These are phyloP conservation scores for Cladosporium cucumerinum DNA, from an alignment of 2,329 filamentous ascomycete species.

Conservation along the genomic window DNA sequence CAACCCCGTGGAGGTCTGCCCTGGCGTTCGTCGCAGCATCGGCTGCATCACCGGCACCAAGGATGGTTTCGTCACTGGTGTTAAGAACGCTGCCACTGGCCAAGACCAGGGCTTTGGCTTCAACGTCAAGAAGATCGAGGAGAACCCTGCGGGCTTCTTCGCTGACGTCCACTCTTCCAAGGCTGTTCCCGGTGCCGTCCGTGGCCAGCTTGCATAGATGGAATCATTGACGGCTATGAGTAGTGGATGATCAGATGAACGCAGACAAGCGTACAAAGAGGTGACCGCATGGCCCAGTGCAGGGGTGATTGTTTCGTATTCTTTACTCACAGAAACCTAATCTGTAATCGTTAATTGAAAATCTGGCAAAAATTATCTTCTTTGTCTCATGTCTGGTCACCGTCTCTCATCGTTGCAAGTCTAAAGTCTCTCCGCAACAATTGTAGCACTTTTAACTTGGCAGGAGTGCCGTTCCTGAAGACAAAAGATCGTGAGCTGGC, in stretches of 20 bases:
- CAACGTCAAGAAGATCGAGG: conserved; percentile 50
- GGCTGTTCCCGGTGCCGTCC: conserved; percentile 50
- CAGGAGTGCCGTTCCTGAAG: no score
- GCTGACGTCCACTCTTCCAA: conserved; percentile 52
- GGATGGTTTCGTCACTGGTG: conserved; percentile 40
- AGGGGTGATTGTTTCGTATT: not conserved
- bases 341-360: not conserved
- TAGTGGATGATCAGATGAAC: no score
- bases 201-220: conserved; percentile 41
- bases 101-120: conserved; percentile 49
- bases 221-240: no score
- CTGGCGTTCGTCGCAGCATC: conserved; percentile 37
- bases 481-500: no score
- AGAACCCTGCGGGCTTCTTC: conserved; percentile 51
- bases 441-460: no score
- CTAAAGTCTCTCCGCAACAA: no score
- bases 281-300: no score
- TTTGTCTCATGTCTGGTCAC: no score
- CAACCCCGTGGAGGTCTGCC: conserved; percentile 41
- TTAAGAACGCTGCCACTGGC: conserved; percentile 37
- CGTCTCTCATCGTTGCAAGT: no score
- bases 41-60: conserved; percentile 44
- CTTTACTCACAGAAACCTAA: not conserved
- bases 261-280: no score
- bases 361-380: not conserved